Evolutionary conservation across 2,329 filamentous ascomycete genomes (phyloP).

Genomic region (Pyrenochaeta sp.): DNA sequence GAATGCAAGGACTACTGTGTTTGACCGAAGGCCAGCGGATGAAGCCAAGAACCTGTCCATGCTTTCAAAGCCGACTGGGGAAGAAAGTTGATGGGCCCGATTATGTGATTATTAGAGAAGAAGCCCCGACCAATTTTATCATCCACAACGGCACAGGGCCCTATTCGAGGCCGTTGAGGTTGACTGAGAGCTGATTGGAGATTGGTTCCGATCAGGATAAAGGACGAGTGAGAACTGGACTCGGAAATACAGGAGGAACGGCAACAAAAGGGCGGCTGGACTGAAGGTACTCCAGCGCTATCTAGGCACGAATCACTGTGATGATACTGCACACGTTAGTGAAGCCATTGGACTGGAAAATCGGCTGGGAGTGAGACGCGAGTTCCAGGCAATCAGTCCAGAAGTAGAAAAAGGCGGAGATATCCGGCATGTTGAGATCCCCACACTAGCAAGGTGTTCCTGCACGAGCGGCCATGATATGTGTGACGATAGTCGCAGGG

Average conservation of each 20-base stretch:
- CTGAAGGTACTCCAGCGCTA: not conserved
- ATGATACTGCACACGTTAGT: not conserved
- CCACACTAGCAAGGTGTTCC: constrained; percentile 21
- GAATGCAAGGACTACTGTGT: constrained; percentile 41
- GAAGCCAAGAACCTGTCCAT: constrained; percentile 24
- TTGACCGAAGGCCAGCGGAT: constrained; percentile 41
- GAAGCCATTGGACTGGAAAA: not conserved
- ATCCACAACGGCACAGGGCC: not conserved
- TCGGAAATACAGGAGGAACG: not conserved
- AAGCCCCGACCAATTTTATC: not conserved
- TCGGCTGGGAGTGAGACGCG: constrained; percentile 16
- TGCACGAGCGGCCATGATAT: constrained; percentile 28
- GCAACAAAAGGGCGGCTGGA: constrained; percentile 1
- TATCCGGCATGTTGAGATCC: constrained; percentile 7
- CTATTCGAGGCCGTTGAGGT: not conserved
- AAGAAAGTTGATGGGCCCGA: constrained; percentile 1
- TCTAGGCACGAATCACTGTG: not conserved
- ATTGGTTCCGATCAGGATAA: not conserved
- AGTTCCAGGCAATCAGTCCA: constrained; percentile 25
- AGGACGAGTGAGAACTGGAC: not conserved
- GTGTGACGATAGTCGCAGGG: constrained; percentile 34
- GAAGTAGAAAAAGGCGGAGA: constrained; percentile 21
- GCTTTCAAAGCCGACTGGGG: constrained; percentile 9
- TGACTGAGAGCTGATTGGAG: not conserved
- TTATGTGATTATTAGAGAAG: not conserved